Conservation (phyloP, 2,329 filamentous ascomycete genomes). For the Cladorrhinum sp. region DNA sequence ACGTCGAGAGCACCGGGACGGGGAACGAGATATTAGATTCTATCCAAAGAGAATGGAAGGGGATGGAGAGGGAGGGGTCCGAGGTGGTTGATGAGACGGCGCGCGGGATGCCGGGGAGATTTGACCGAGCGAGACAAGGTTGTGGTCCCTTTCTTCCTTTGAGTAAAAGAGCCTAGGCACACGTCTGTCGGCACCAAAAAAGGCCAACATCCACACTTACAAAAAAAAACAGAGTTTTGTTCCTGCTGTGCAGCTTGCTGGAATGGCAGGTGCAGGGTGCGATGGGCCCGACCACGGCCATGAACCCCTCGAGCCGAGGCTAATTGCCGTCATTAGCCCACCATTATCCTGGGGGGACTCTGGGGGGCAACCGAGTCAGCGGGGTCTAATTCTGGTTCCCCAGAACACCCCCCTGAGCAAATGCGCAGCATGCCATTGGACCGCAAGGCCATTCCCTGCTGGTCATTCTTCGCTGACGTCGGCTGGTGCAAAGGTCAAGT, state of each 20-base stretch:
- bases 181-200: not conserved
- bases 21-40: not conserved
- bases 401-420: not conserved
- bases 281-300: constrained; percentile 21
- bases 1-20: not conserved
- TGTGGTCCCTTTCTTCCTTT: too few species aligned
- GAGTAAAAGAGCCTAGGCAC: not conserved
- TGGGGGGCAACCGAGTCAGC: constrained; percentile 20
- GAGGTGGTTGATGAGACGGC: not conserved
- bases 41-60: not conserved
- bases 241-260: not conserved
- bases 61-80: not conserved
- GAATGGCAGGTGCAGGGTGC: constrained; percentile 12
- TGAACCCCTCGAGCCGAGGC: constrained; percentile 27
- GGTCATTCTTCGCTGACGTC: not conserved
- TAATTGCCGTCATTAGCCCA: constrained; percentile 25
- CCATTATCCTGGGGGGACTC: not conserved
- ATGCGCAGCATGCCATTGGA: constrained; percentile 1
- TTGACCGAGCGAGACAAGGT: not conserved
- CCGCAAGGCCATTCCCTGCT: not conserved
- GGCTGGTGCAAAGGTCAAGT: not conserved
- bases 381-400: constrained; percentile 15
- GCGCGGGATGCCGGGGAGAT: not conserved
- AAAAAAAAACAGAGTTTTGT: not conserved
- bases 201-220: not conserved